phyloP scores from a whole-genome alignment of 2,329 filamentous ascomycete species.

The Hypoxylon sp. region DNA sequence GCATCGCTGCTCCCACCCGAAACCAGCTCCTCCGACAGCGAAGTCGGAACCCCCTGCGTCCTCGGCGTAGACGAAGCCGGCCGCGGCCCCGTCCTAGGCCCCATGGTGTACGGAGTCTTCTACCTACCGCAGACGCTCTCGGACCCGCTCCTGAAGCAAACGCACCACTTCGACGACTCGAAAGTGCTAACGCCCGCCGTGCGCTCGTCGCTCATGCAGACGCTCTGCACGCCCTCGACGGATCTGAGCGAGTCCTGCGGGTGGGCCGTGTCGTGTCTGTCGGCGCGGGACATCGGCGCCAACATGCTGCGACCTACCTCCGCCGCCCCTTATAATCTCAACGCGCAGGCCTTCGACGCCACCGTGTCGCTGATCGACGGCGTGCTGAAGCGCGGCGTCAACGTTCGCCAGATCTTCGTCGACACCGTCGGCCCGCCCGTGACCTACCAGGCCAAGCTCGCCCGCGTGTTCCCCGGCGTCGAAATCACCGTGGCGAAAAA shows the following conservation, averaged over 20 bases:
- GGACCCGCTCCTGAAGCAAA: slow-evolving; percentile 76
- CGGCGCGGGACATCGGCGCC: slow-evolving; percentile 81
- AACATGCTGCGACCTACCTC: slow-evolving; percentile 75
- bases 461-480: slow-evolving; percentile 81
- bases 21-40: slow-evolving; percentile 18
- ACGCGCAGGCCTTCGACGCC: slow-evolving; percentile 93
- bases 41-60: slow-evolving; percentile 68
- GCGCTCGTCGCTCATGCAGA: slow-evolving; percentile 73
- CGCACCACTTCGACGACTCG: slow-evolving; percentile 92
- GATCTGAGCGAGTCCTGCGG: slow-evolving; percentile 66
- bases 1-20: slow-evolving; percentile 58
- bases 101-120: slow-evolving; percentile 76
- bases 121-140: slow-evolving; percentile 77
- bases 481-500: slow-evolving; percentile 85
- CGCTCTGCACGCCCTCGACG: slow-evolving; percentile 71
- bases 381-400: slow-evolving; percentile 79
- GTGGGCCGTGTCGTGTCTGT: slow-evolving; percentile 84
- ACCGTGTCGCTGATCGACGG: slow-evolving; percentile 83
- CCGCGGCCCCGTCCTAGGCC: slow-evolving; percentile 89
- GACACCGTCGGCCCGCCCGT: slow-evolving; percentile 90
- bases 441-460: slow-evolving; percentile 84
- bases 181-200: slow-evolving; percentile 87
- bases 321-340: slow-evolving; percentile 79
- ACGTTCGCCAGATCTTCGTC: slow-evolving; percentile 89
- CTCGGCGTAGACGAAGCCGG: slow-evolving; percentile 95